Evolutionary conservation across 352 stramenopile species (phyloP).

Genomic region (Phytophthora vignae): DNA sequence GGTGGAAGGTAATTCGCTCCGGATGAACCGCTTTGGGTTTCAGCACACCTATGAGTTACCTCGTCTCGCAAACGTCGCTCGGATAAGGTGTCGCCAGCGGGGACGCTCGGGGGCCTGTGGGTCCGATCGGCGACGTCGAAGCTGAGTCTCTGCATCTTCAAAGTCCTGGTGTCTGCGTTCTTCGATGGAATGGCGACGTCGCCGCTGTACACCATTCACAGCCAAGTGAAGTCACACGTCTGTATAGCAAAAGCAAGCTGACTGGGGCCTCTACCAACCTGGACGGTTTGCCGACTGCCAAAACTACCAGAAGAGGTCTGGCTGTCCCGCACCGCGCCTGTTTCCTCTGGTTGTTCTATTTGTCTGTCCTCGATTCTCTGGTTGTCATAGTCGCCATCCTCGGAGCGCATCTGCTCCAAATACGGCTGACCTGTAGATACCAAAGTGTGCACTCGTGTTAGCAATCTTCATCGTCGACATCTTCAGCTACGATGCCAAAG

Average conservation of each 20-base stretch:
- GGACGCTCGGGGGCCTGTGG: slow-evolving; percentile 21
- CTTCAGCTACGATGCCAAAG: background rate
- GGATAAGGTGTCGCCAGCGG: slow-evolving; percentile 40
- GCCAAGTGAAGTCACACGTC: background rate
- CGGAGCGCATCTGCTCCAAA: slow-evolving; percentile 38
- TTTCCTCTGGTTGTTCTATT: background rate
- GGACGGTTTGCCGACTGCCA: slow-evolving; percentile 10
- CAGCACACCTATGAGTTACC: background rate
- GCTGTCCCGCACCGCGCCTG: background rate
- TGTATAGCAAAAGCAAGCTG: background rate
- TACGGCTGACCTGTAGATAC: slow-evolving; percentile 39
- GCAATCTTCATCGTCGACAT: background rate
- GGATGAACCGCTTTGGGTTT: background rate
- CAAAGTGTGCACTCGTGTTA: background rate
- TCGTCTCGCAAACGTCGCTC: slow-evolving; percentile 27
- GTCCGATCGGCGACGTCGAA: slow-evolving; percentile 37
- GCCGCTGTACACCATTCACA: slow-evolving; percentile 4
- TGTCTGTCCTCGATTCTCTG: slow-evolving; percentile 8
- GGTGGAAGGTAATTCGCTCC: background rate
- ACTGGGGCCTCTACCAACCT: slow-evolving; percentile 16
- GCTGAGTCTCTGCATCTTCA: slow-evolving; percentile 18
- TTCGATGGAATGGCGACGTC: slow-evolving; percentile 35
- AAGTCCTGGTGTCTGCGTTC: slow-evolving; percentile 15
- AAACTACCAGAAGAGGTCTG: background rate
- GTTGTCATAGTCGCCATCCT: slow-evolving; percentile 33